Percentiles rank a stretch among this genome's conserved stretches.
These are phyloP conservation scores for Eutrema heterophyllum DNA, from an alignment of 345 rosid species.

Conservation along the genomic window DNA sequence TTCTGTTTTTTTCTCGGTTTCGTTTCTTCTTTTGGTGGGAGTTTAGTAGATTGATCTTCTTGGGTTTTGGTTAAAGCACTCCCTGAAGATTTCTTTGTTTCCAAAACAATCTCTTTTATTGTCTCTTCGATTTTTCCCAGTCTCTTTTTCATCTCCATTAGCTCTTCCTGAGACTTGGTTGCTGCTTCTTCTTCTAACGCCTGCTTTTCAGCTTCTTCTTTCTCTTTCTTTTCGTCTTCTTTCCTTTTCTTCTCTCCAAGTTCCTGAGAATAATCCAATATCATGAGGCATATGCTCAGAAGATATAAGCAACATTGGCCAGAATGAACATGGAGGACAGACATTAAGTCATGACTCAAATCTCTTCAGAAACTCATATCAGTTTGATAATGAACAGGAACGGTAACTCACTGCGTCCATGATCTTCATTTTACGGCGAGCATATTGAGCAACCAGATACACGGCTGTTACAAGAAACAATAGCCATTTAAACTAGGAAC, in stretches of 20 bases:
- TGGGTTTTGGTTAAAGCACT: slow-evolving; percentile 29
- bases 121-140: slow-evolving; percentile 66
- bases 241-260: slow-evolving; percentile 50
- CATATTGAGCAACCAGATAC: slow-evolving; percentile 82
- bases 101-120: slow-evolving; percentile 56
- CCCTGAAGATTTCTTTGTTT: slow-evolving; percentile 47
- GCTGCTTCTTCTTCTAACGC: slow-evolving; percentile 40
- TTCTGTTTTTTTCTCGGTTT: not conserved
- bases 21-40: not conserved
- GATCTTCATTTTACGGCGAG: slow-evolving; percentile 70
- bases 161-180: slow-evolving; percentile 34
- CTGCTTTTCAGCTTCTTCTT: slow-evolving; percentile 43
- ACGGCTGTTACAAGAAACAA: slow-evolving; percentile 52
- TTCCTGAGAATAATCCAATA: slow-evolving; percentile 39
- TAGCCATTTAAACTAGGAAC: slow-evolving; percentile 13
- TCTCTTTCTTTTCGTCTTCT: slow-evolving; percentile 53
- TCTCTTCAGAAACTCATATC: not conserved
- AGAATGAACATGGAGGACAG: not conserved
- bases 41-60: slow-evolving; percentile 31
- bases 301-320: not conserved
- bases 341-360: not conserved
- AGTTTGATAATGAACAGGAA: not conserved
- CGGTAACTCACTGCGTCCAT: slow-evolving; percentile 67
- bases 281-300: not conserved
- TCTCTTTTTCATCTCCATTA: slow-evolving; percentile 63